Evolutionary conservation across 202 grass and related monocot genomes (phyloP).

Genomic region (Dendrocalamus latiflorus): DNA sequence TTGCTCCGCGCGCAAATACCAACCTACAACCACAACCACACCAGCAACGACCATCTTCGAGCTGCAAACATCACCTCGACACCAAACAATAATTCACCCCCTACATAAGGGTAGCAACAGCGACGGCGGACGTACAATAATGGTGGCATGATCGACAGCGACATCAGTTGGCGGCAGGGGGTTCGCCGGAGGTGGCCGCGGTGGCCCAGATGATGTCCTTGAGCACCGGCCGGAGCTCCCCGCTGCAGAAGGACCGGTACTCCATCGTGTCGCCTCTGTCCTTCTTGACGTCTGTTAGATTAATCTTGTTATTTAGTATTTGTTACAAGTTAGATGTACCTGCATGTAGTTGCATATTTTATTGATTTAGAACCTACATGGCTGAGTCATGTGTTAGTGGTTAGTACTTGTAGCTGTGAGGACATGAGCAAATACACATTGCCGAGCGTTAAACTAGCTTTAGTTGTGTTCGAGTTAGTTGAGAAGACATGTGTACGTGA

Average conservation of each 20-base stretch:
- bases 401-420: no score
- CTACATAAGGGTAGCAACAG: not conserved
- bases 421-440: no score
- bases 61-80: not conserved
- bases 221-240: slow-evolving; percentile 51
- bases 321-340: no score
- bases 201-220: slow-evolving; percentile 72
- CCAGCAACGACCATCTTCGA: not conserved
- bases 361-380: no score
- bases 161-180: slow-evolving; percentile 18
- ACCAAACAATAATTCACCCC: slow-evolving; percentile 38
- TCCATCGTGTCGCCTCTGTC: slow-evolving; percentile 51
- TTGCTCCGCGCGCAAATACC: not conserved
- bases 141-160: not conserved
- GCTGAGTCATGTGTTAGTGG: no score
- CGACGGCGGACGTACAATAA: slow-evolving; percentile 2
- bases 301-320: no score
- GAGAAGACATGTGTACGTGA: no score
- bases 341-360: no score
- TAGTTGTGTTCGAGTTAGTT: no score
- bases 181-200: not conserved
- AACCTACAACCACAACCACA: not conserved
- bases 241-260: slow-evolving; percentile 55
- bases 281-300: slow-evolving; percentile 41
- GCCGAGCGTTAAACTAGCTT: no score